phyloP scores from a whole-genome alignment of 805 yeast species.

The Hanseniaspora mollemarum region DNA sequence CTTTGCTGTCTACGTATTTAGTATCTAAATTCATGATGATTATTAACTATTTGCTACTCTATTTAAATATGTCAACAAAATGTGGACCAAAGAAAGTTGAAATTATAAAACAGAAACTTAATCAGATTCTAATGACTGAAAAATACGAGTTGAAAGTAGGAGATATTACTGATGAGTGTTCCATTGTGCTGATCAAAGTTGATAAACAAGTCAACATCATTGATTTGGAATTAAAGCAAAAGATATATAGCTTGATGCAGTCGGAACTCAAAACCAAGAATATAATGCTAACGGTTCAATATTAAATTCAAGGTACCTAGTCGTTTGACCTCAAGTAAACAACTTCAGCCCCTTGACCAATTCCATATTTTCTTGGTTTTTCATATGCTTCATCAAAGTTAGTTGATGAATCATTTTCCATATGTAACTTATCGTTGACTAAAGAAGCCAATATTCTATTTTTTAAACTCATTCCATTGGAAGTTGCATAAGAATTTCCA shows the following conservation, averaged over 20 bases:
- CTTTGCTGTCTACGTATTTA: not conserved
- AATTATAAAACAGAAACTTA: not conserved
- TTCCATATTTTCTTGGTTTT: not conserved
- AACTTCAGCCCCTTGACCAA: not conserved
- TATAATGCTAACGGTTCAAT: conserved; percentile 10
- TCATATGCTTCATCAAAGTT: not conserved
- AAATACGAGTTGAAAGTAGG: conserved; percentile 4
- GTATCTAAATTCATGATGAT: not conserved
- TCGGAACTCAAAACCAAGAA: not conserved
- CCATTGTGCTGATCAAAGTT: conserved; percentile 8
- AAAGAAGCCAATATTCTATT: conserved; percentile 11
- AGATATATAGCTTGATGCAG: not conserved
- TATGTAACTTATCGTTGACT: conserved; percentile 7
- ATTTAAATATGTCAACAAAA: conserved; percentile 7
- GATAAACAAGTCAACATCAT: conserved; percentile 5
- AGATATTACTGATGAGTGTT: not conserved
- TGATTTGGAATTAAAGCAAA: conserved; percentile 7
- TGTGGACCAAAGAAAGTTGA: not conserved
- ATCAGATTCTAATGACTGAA: conserved; percentile 10
- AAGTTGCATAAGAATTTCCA: not conserved
- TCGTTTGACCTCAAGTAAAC: not conserved
- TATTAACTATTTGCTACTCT: not conserved
- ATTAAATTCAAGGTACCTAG: not conserved
- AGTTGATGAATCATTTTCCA: not conserved
- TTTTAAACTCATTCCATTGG: conserved; percentile 1